Evolutionary conservation across 768 basidiomycete species (phyloP), one percentile per base, ranked within the genome.

Genomic region (Mrakia blollopis): DNA sequence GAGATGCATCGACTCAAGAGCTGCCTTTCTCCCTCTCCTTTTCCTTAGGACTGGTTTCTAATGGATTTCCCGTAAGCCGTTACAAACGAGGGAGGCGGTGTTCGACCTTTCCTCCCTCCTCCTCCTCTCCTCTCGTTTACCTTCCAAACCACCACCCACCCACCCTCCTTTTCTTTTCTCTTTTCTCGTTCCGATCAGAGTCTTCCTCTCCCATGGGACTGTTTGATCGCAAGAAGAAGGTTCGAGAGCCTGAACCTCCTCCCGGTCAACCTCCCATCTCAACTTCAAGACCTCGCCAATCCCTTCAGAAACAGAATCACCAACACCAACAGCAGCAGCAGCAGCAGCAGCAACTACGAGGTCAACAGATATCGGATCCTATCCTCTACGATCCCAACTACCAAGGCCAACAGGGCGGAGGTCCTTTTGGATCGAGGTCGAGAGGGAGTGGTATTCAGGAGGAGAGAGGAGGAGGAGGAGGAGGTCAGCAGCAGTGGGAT

Each of bases 221-320:
- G 65, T 68, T 68, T 41, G 65, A 68, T 41, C 37, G 35, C 9
- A 68, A 68, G 65, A 68, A 68, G 65, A 68, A 68, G 65, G 65
- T 39, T 37, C 35, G 35, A 14, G 65, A 68, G 39, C 65, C 65
- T 37, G 65, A 68, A n/a, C 65, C 65, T 37, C 65, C 23, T 16
- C 65, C 65, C 11, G 65, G 65, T 37, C 30, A 21, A 30, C 65
- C 65, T n/a, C 65, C 71, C 50, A 57, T 60, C 71, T 72, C 71
- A 25, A 72, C 71, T 13, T 72, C 71, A 0, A n/a, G 71, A 7
- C 71, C 71, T 32, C 47, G 47, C 21, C 47, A 50, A 50, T 50
- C 47, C 10, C 47, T 50, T 21, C 47, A 50, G 47, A 50, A 50
- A 50, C 47, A 52, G n/a, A 18, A 32, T 21, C n/a, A n/a, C 52